Base-by-base conservation (phyloP, 371 early-diverging fungal genomes). In the Rhizopus delemar region DNA sequence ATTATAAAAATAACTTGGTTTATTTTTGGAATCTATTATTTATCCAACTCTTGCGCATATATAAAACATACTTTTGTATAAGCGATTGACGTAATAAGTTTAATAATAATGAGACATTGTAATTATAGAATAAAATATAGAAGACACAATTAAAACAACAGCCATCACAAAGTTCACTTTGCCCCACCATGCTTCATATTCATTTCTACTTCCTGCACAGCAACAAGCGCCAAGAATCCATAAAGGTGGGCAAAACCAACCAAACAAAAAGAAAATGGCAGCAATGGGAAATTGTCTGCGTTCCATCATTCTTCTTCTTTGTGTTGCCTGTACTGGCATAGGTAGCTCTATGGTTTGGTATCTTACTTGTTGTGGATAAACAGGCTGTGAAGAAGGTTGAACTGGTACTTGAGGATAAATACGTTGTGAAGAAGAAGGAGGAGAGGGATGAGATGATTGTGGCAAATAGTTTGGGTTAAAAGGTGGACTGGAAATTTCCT, bases 141-240 rank as follows among this genome's bases (percentile, higher is more conserved):
- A 63, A 31, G 54, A 32, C 6, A 63, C 28, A 58, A 68, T 56
- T 9, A 68, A 41, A 8, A 49, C 53, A 46, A 63, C 57, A 5
- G 62, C 57, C 63, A 68, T 63, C 15, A 63, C 39, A 49, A 68
- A 63, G 45, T 68, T 68, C 6, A 57, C 60, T 51, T 63, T 68
- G 5, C 64, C 64, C 68, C 68, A 68, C 46, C 63, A 68, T 0
- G 68, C 48, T 50, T 68, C 68, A 53, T 63, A 68, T 9, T 51
- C 32, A 53, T 68, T 63, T 33, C 64, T 41, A 60, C 68, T 68
- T 39, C 57, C 57, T 7, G 63, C 54, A 57, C 68, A 68, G 28
- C 68, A 68, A 51, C 68, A 68, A 34, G 68, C 68, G 15, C 68
- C 68, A 53, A 68, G 56, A 8, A 68, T 56, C 68, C 68, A 68